phyloP scores from a whole-genome alignment of 2,329 filamentous ascomycete species.

The Hawksworthiomyces lignivorus region DNA sequence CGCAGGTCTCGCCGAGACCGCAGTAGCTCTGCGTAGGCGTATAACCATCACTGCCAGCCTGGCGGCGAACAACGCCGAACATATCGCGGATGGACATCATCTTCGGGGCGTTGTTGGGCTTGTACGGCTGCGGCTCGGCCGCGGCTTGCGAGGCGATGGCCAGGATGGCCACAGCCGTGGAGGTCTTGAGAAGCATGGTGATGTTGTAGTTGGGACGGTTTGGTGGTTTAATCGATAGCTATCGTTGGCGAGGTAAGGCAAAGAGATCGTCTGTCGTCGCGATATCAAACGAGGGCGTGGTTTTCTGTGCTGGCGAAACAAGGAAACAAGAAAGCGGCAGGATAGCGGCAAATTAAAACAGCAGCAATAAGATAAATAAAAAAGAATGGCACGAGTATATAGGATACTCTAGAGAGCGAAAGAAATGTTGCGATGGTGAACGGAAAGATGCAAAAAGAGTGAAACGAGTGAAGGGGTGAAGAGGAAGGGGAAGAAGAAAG shows the following conservation, averaged over 20 bases:
- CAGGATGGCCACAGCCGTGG: constrained; percentile 37
- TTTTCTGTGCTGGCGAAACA: no score
- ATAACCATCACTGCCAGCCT: constrained; percentile 40
- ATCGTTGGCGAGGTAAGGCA: not conserved
- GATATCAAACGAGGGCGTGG: no score
- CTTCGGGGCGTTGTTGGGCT: constrained; percentile 23
- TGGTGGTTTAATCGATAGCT: no score
- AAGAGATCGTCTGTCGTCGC: no score
- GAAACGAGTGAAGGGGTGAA: not conserved
- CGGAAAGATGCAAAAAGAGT: not conserved
- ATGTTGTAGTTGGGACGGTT: not conserved
- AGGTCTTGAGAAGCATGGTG: constrained; percentile 39
- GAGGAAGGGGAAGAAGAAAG: not conserved
- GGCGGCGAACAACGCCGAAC: constrained; percentile 37
- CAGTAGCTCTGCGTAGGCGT: constrained; percentile 41
- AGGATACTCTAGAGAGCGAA: constrained; percentile 5
- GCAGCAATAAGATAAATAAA: not conserved
- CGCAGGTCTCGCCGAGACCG: constrained; percentile 42
- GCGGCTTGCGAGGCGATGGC: constrained; percentile 24
- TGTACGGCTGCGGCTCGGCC: constrained; percentile 27
- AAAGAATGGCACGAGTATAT: constrained; percentile 13
- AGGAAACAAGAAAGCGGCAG: not conserved
- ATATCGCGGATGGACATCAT: constrained; percentile 28
- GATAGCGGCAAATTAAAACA: not conserved
- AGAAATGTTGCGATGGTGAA: no score